A percentile compares a stretch with the other conserved stretches of the same genome.
Evolutionary conservation across 768 basidiomycete species (phyloP).

Genomic region (Leccinellum rugosiceps): DNA sequence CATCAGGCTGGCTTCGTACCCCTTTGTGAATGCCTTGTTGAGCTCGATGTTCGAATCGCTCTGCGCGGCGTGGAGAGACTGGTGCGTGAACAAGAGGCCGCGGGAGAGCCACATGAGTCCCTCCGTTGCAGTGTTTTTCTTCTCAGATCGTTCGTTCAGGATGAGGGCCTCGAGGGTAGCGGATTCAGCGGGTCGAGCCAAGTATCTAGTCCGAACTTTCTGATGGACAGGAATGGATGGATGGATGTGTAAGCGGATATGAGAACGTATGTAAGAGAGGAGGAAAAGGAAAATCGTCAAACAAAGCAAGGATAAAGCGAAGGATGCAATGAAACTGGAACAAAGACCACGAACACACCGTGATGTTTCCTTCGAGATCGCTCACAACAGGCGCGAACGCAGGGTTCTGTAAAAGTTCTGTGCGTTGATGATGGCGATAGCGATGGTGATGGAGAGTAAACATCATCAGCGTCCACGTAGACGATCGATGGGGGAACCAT

Average conservation of each 20-base stretch:
- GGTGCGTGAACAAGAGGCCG: slow-evolving; percentile 86
- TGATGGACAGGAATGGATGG: slow-evolving; percentile 28
- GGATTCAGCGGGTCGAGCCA: slow-evolving; percentile 60
- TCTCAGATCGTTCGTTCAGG: slow-evolving; percentile 78
- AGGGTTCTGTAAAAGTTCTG: slow-evolving; percentile 26
- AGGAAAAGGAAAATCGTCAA: background rate
- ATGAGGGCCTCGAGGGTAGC: slow-evolving; percentile 82
- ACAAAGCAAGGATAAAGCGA: background rate
- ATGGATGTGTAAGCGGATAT: background rate
- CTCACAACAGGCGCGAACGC: slow-evolving; percentile 81
- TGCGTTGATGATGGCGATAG: background rate
- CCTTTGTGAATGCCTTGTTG: slow-evolving; percentile 66
- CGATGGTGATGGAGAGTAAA: background rate
- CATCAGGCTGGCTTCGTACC: slow-evolving; percentile 82
- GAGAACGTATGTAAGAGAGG: no score
- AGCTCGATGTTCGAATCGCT: slow-evolving; percentile 56
- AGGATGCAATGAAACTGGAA: background rate
- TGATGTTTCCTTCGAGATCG: slow-evolving; percentile 91
- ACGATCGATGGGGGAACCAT: background rate
- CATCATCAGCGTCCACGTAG: background rate
- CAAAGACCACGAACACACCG: slow-evolving; percentile 45
- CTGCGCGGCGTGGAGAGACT: slow-evolving; percentile 71
- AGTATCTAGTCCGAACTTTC: slow-evolving; percentile 89
- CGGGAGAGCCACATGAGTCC: slow-evolving; percentile 93
- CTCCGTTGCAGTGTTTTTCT: slow-evolving; percentile 86